Conservation (phyloP, 1,139 yeast species). For the Taiozyma sp. region DNA sequence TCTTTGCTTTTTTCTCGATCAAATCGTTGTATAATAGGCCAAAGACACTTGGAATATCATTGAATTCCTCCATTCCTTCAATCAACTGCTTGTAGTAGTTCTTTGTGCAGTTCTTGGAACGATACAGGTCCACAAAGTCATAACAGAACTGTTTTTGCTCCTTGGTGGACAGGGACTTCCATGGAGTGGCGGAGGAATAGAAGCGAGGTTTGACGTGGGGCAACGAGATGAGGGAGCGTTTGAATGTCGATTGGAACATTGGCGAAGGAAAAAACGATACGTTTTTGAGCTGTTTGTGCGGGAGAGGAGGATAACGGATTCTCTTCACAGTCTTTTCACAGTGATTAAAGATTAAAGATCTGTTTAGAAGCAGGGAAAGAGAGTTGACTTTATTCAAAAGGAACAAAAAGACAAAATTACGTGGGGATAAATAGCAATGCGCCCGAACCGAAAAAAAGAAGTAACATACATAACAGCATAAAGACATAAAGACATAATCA, state of each 20-base stretch:
- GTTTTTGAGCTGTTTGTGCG: too few relatives aligned
- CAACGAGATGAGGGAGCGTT: not conserved
- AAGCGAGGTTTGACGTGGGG: not conserved
- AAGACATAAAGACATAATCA: not conserved
- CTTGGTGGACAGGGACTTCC: slow-evolving; percentile 24
- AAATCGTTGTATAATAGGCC: slow-evolving; percentile 31
- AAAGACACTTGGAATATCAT: slow-evolving; percentile 30
- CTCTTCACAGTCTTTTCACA: too few relatives aligned
- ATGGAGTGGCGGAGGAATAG: slow-evolving; percentile 28
- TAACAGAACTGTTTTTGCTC: slow-evolving; percentile 25
- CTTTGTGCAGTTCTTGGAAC: slow-evolving; percentile 23
- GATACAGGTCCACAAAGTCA: slow-evolving; percentile 23
- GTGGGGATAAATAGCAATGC: not conserved
- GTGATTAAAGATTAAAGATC: too few relatives aligned
- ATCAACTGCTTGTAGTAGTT: slow-evolving; percentile 28
- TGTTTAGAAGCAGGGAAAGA: too few relatives aligned
- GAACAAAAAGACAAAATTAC: not conserved
- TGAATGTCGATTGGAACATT: not conserved
- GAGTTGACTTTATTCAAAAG: too few relatives aligned
- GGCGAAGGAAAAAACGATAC: too few relatives aligned
- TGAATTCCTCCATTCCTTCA: slow-evolving; percentile 30
- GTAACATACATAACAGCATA: too few relatives aligned
- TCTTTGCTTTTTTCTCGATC: slow-evolving; percentile 14
- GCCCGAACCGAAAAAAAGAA: not conserved
- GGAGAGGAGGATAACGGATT: too few relatives aligned